Base-by-base conservation (phyloP, 169 alveolate species). In the Fabrea salina region DNA sequence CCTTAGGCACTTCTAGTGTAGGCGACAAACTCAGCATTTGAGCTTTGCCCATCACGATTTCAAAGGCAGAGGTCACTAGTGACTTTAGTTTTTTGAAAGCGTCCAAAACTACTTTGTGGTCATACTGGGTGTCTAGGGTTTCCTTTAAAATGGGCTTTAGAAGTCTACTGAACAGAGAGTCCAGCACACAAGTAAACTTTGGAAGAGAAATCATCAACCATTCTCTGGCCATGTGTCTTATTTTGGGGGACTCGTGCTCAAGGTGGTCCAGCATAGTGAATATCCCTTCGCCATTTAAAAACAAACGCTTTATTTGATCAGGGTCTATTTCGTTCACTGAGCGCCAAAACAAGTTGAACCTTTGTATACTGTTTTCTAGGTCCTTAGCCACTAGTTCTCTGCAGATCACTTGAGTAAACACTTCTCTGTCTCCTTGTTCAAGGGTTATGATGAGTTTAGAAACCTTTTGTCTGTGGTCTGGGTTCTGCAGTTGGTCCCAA, bases 221-320 rank as follows among this genome's bases (percentile, higher is more conserved):
- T 54, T 74, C 74, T 33, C 71, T 33, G 0, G 74, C 51, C 3
- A 16, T 16, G 19, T 53, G 74, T 30, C 71, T 32, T 0, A 53
- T 37, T 53, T 32, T 51, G 16, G 81, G 81, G 37, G 68, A 33
- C 8, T 33, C 50, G 40, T 54, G 27, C 4, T 53, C 68, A 0
- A 74, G 40, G 11, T 74, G n/a, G 51, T 74, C 81, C 13, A 74
- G 51, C 81, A 74, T 54, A 16, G 16, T 16, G 33, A 50, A 53
- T 16, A 74, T 22, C 25, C 68, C 71, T 6, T 54, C 58, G 35
- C 81, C 72, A 16, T 53, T 22, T 33, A 27, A 27, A 39, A 43
- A 56, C 25, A 54, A 30, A 19, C 39, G 58, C 2, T 30, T 58
- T 2, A 51, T 27, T 30, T 30, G 32, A 2, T 41, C 54, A 22